Base-by-base conservation (phyloP, 2,329 filamentous ascomycete genomes). In the Tolypocladium endophyticum region DNA sequence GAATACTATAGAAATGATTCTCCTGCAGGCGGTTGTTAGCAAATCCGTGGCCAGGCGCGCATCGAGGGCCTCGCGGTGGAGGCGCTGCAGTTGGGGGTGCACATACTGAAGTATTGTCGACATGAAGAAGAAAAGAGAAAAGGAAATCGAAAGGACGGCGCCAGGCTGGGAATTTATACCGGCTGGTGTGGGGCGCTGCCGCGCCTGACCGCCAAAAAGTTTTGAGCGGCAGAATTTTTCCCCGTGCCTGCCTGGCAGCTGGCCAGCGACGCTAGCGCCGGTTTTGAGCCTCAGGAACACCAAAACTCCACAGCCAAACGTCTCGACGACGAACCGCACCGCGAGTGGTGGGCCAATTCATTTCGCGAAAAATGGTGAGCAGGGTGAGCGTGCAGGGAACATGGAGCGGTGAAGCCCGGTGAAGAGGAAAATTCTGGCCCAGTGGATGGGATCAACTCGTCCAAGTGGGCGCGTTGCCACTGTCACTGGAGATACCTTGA, bases 1-100 rank as follows among this genome's bases (percentile, higher is more conserved):
- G 86, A 90, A 83, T 87, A 92, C 91, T 96, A 92, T 92, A 96
- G 89, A 96, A 95, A 90, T 90, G 90, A 93, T 93, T 92, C 89
- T 91, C 77, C 73, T 80, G 73, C 64, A 65, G 66, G 45, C 39
- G 60, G 59, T 62, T 60, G 64, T 69, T 65, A 70, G 67, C 61
- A 63, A 61, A 55, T 16, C n/a, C n/a, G 50, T 28, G 25, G 12
- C 3, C 20, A 18, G 12, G 14, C 12, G 45, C 25, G 52, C 11
- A 36, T 16, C 33, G 4, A 30, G 5, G 2, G 2, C n/a, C 2
- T 25, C 25, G 4, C 14, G 12, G 3, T 16, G 25, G 45, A 18
- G 25, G 28, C 45, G 58, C 53, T 61, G 63, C 59, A 65, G 62
- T 69, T 70, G 70, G 71, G 72, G 75, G 73, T 68, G 62, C 59